These are phyloP conservation scores for Aspergillus sp. DNA, from an alignment of 2,329 filamentous ascomycete genomes.

Conservation along the genomic window DNA sequence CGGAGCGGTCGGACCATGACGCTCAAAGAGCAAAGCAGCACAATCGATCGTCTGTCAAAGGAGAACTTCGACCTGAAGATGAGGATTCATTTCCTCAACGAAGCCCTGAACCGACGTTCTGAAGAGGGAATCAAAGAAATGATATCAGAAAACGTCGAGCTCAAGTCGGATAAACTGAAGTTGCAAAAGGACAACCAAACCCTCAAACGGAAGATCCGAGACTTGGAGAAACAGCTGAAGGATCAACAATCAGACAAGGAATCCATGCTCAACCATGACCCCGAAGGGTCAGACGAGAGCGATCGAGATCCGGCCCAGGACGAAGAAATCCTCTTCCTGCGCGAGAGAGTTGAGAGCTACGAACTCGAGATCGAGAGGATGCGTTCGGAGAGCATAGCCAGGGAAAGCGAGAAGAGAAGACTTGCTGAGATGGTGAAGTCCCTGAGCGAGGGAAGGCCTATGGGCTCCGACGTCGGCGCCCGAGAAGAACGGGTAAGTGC, in stretches of 20 bases:
- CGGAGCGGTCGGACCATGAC: slow-evolving; percentile 72
- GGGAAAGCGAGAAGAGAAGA: slow-evolving; percentile 82
- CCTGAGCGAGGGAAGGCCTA: slow-evolving; percentile 53
- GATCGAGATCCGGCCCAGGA: slow-evolving; percentile 60
- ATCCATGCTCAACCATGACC: slow-evolving; percentile 43
- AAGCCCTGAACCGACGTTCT: slow-evolving; percentile 86
- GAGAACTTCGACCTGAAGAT: slow-evolving; percentile 98
- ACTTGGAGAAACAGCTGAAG: slow-evolving; percentile 76
- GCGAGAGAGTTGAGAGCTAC: slow-evolving; percentile 82
- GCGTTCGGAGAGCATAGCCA: slow-evolving; percentile 71
- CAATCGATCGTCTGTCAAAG: slow-evolving; percentile 92
- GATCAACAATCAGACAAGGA: slow-evolving; percentile 51
- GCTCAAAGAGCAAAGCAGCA: slow-evolving; percentile 94
- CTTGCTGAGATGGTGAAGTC: slow-evolving; percentile 77
- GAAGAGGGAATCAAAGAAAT: slow-evolving; percentile 97
- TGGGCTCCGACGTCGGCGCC: slow-evolving; percentile 51
- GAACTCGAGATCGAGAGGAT: slow-evolving; percentile 81
- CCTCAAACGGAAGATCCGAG: slow-evolving; percentile 75
- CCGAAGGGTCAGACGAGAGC: slow-evolving; percentile 43
- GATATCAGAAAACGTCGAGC: slow-evolving; percentile 94
- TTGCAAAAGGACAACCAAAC: slow-evolving; percentile 88
- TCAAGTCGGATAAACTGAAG: slow-evolving; percentile 85
- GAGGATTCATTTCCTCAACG: slow-evolving; percentile 95
- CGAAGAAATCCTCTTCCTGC: slow-evolving; percentile 79
- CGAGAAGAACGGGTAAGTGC: slow-evolving; percentile 46